Evolutionary conservation across 371 early-diverging fungal genomes (phyloP), one percentile per base, ranked within the genome.

Genomic region (Blastocladiella emersonii): DNA sequence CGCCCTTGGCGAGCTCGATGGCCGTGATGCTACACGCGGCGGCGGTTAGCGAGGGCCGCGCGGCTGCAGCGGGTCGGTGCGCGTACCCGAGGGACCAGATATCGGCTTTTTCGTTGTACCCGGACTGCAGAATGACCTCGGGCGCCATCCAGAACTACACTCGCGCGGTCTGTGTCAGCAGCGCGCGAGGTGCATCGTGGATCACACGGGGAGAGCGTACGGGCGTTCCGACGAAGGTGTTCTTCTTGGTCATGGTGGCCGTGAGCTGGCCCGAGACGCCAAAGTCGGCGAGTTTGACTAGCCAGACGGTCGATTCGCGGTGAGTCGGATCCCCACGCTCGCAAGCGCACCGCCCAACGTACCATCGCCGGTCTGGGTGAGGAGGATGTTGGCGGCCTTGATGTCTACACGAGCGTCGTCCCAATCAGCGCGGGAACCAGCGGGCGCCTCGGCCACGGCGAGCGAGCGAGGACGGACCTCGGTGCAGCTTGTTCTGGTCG

Each of bases 221-320:
- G n/a, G 98, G 95, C 43, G 98, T 97, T 7, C 99, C 99, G 34
- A 98, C 98, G 83, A 98, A 96, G 19, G 98, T 99, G 71, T 90
- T 92, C 74, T 90, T 95, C 74, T 91, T 92, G 43, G 87, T 92
- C 75, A 90, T 80, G 27, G 90, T 94, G 5, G 91, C 92, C 23
- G 94, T 91, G 25, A 97, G 78, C 84, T 94, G 95, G 43, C 93
- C 95, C 19, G 93, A 92, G 17, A 98, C 97, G 36, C 98, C 98
- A 80, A 98, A 98, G 76, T 98, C 98, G 30, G 96, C 95, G 67
- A 98, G 76, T 70, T 96, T 95, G 61, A 95, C 93, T 78, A 68
- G 12, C 12, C 57, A 21, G 2, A 48, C 1, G 48, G 25, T n/a
- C 6, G 5, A 13, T 7, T 5, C 13, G 5, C 13, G 5, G 5